Base-by-base conservation (phyloP, 2,329 filamentous ascomycete genomes). In the Trichoderma polysporum region DNA sequence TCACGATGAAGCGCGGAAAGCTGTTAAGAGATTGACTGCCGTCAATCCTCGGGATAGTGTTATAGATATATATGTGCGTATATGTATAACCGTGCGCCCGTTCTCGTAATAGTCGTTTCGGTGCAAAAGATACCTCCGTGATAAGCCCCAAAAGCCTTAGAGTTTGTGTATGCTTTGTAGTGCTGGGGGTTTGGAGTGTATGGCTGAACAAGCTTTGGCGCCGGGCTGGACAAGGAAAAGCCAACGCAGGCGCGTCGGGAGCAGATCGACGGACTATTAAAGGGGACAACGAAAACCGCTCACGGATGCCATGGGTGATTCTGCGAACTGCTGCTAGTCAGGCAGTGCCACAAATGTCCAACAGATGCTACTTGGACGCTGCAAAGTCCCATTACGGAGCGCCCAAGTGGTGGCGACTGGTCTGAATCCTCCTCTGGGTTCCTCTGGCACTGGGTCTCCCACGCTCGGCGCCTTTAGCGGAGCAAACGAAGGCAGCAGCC, bases 401-500 rank as follows among this genome's bases (percentile, higher is more conserved):
- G 58, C 58, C 58, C 59, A 37, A 35, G 47, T 63, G 39, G 65
- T 66, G 65, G 65, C 64, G 56, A 59, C 56, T 41, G 41, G 41
- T 19, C n/a, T 45, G n/a, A 19, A 5, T 45, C 41, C 41, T 45
- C 33, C 41, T 17, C 41, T 45, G 41, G 39, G 41, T 3, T 45
- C n/a, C 41, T 45, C 41, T 19, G 41, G n/a, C 41, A 19, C 41
- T 19, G 41, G n/a, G 41, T 45, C 41, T 19, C 63, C 47, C 50
- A 41, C 52, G 45, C 63, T 66, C 53, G 58, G 58, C 66, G 59
- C 59, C 45, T 33, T 52, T 53, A 54, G 60, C 54, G 60, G 59
- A 68, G 66, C 61, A 49, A 47, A 59, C 45, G 60, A 65, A 68
- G 66, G 66, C 66, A 68, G 47, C 66, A 68, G 61, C 60, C 10